Evolutionary conservation across 257 asterid species (phyloP).

Genomic region (Jaltomata sinuosa): DNA sequence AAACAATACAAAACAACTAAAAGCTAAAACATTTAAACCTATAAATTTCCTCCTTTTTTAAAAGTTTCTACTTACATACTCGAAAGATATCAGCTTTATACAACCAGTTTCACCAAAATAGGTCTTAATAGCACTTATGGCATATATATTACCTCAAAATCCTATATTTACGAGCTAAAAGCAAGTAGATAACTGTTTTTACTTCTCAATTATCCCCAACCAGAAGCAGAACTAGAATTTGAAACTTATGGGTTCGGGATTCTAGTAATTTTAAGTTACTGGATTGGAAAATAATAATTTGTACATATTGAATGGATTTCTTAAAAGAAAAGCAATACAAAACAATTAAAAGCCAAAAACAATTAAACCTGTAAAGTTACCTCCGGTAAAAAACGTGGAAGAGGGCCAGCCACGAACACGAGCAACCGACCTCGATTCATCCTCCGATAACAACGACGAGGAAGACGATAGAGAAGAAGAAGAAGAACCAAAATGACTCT

Average conservation of each 20-base stretch:
- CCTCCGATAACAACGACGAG: constrained; percentile 7
- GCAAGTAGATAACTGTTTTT: background rate
- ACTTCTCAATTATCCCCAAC: background rate
- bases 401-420: constrained; percentile 36
- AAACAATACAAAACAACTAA: background rate
- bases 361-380: background rate
- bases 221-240: too few relatives aligned
- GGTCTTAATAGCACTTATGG: background rate
- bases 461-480: background rate
- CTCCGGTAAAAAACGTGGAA: constrained; percentile 21
- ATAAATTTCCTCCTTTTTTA: background rate
- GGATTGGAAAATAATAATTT: too few relatives aligned
- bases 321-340: too few relatives aligned
- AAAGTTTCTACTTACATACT: too few relatives aligned
- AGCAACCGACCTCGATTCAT: constrained; percentile 12
- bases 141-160: background rate
- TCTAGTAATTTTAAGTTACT: too few relatives aligned
- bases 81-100: background rate
- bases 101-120: background rate
- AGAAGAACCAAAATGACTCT: background rate
- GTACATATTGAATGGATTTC: too few relatives aligned
- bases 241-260: too few relatives aligned
- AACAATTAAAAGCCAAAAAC: background rate
- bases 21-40: background rate
- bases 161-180: background rate